A percentile compares a stretch with the other conserved stretches of the same genome.
Conservation (phyloP, 768 basidiomycete species). For the Podaxis sp. region DNA sequence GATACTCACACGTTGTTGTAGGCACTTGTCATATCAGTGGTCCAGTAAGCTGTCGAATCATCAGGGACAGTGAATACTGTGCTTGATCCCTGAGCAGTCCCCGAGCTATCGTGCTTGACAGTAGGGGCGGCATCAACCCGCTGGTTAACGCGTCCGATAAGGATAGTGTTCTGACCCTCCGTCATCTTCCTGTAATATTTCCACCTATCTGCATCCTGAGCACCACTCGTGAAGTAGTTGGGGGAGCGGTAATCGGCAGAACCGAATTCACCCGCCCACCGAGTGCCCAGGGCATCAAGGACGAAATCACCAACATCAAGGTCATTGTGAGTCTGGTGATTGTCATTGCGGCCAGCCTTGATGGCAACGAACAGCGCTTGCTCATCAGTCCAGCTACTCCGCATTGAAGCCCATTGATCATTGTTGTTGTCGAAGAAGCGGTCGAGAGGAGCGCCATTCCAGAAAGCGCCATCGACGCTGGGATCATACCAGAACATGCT, state of each 20-base stretch:
- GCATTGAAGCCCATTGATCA: constrained; percentile 90
- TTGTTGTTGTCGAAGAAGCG: constrained; percentile 68
- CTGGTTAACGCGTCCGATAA: constrained; percentile 79
- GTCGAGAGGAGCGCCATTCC: constrained; percentile 84
- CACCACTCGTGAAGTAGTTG: constrained; percentile 77
- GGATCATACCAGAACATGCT: constrained; percentile 95
- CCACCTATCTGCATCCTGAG: constrained; percentile 76
- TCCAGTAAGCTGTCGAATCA: constrained; percentile 79
- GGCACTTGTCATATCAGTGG: constrained; percentile 73
- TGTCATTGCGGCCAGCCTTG: constrained; percentile 79
- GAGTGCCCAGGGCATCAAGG: constrained; percentile 86
- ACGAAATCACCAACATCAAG: constrained; percentile 96
- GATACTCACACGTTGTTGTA: constrained; percentile 69
- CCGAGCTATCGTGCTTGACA: constrained; percentile 48
- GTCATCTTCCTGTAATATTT: constrained; percentile 95
- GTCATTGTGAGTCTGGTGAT: constrained; percentile 94
- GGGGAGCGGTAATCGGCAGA: constrained; percentile 76
- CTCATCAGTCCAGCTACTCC: constrained; percentile 89
- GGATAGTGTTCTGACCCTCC: constrained; percentile 94
- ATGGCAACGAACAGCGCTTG: constrained; percentile 83
- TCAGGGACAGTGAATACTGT: constrained; percentile 66
- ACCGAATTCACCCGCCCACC: constrained; percentile 95
- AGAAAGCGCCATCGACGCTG: constrained; percentile 81
- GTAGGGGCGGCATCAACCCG: constrained; percentile 67
- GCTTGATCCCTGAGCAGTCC: constrained; percentile 79